Conservation (phyloP, 2,329 filamentous ascomycete genomes). For the Hymenoscyphus scutula region DNA sequence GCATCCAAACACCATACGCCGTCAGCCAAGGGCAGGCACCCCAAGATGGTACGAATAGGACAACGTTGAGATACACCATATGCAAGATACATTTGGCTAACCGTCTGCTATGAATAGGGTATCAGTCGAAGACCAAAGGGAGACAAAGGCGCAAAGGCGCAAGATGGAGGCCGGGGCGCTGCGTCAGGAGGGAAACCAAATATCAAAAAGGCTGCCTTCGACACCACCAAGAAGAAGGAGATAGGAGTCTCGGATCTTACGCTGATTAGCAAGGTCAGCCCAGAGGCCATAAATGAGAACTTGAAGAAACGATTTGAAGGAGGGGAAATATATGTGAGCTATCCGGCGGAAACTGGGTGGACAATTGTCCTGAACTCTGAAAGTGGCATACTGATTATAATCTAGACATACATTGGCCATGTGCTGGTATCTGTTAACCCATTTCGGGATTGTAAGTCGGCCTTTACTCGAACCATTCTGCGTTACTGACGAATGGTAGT, state of each 20-base stretch:
- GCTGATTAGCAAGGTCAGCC: constrained; percentile 95
- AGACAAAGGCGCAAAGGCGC: constrained; percentile 33
- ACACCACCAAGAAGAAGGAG: constrained; percentile 97
- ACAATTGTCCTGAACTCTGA: neutral
- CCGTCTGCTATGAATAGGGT: constrained; percentile 21
- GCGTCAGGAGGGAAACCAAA: constrained; percentile 47
- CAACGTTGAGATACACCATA: constrained; percentile 4
- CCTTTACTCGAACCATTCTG: neutral
- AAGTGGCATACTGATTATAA: constrained; percentile 17
- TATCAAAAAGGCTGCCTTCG: constrained; percentile 94
- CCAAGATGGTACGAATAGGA: constrained; percentile 31
- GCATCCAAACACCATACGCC: constrained; percentile 22
- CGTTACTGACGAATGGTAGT: constrained; percentile 50
- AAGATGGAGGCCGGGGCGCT: constrained; percentile 26
- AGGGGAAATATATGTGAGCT: constrained; percentile 81
- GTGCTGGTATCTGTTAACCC: constrained; percentile 98
- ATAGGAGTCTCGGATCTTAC: constrained; percentile 98
- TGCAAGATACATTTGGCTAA: constrained; percentile 17
- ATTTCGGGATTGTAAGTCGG: constrained; percentile 73
- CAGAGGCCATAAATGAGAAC: constrained; percentile 99
- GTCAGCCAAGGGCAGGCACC: constrained; percentile 16
- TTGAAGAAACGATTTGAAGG: constrained; percentile 97
- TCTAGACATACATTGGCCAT: constrained; percentile 94
- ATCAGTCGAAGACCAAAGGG: constrained; percentile 38
- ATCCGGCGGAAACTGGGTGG: neutral